Evolutionary conservation across 106 monocot species (phyloP).

Genomic region (Ottelia alismoides): DNA sequence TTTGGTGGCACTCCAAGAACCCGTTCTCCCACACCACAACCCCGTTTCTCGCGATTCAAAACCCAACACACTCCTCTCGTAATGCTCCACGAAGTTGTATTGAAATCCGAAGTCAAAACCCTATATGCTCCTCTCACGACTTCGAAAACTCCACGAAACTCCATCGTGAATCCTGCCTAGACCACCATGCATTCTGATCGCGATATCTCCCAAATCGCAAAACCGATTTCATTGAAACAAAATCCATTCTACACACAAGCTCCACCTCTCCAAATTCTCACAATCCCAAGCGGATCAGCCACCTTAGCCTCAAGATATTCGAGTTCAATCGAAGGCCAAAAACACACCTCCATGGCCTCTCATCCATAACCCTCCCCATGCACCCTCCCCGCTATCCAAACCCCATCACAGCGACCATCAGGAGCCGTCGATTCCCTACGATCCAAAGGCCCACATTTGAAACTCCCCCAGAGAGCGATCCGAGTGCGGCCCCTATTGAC

Average conservation of each 20-base stretch:
- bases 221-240: conserved; percentile 10
- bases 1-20: too few relatives aligned
- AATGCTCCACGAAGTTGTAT: not conserved
- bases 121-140: not conserved
- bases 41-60: conserved; percentile 20
- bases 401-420: not conserved
- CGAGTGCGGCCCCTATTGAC: conserved; percentile 8
- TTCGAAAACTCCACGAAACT: conserved; percentile 16
- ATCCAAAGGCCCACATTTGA: conserved; percentile 45
- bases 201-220: conserved; percentile 6
- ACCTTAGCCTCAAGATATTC: conserved; percentile 4
- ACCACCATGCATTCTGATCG: conserved; percentile 6
- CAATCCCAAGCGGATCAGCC: not conserved
- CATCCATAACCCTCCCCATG: too few relatives aligned
- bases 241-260: conserved; percentile 19
- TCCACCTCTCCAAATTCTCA: conserved; percentile 6
- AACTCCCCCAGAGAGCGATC: conserved; percentile 10
- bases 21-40: too few relatives aligned
- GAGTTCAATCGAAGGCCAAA: conserved; percentile 7
- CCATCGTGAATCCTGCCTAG: conserved; percentile 9
- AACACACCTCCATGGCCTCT: conserved; percentile 31
- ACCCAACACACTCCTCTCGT: conserved; percentile 4
- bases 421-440: conserved; percentile 15
- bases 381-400: conserved; percentile 7
- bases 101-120: not conserved